Evolutionary conservation across 2,329 filamentous ascomycete genomes (phyloP), one percentile per base, ranked within the genome.

Genomic region (Sclerotinia spermophila): DNA sequence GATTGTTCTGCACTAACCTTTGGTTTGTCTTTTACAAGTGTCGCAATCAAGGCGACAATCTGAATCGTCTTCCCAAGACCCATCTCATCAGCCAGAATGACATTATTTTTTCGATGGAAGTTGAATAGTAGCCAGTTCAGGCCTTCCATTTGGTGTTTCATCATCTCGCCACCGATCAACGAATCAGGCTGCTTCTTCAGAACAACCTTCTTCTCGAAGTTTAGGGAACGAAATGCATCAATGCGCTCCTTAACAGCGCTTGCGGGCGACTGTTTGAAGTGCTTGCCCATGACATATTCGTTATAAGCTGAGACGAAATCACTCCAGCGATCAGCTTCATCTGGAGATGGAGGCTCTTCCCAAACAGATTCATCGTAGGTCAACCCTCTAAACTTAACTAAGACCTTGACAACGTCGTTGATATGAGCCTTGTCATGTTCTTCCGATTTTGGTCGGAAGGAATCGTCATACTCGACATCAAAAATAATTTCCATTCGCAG

Each of bases 41-140:
- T 89, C 1, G 92, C 89, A 72, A 98, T 86, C 73, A 97, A 87
- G 3, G 90, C 88, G 72, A 98, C 92, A 67, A 97, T 89, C 79
- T 99, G 96, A 44, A 99, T 93, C 0, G 96, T 99, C 83, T 99
- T 99, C 44, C 96, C 96, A 2, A 99, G 87, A 55, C 96, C 96
- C 96, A 99, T 99, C 79, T 99, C 96, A 78, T 99, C 96, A 0
- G 96, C 96, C 10, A 98, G 86, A 71, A 98, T 95, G 40, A 94
- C 92, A 77, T 96, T 98, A 78, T 92, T 90, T 75, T 90, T 86
- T 66, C 87, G 85, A 76, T 94, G 92, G 84, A 93, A 98, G 78
- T 96, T 96, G 79, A 92, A 94, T 71, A 97, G 90, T 3, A 99
- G 86, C 94, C 96, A 99, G 77, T 98, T 97, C 67, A 97, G 84